phyloP scores from a whole-genome alignment of 768 basidiomycete genomes.

The Lepiota subincarnata region DNA sequence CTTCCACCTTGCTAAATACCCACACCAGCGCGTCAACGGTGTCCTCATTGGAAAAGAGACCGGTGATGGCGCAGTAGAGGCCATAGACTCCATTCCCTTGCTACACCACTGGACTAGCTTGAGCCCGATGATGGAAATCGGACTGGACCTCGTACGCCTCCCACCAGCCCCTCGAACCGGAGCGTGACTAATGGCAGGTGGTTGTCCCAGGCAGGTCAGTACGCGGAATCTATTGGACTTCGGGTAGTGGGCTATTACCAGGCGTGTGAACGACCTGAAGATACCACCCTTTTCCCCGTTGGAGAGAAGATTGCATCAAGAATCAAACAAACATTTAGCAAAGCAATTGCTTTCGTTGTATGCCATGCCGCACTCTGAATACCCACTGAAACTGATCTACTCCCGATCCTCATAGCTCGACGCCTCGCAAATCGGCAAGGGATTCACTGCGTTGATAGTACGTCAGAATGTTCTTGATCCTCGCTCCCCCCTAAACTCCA shows the following conservation, averaged over 20 bases:
- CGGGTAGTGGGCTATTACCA: constrained; percentile 73
- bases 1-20: constrained; percentile 78
- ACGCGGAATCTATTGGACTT: constrained; percentile 51
- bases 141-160: constrained; percentile 63
- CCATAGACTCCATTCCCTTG: constrained; percentile 69
- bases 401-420: constrained; percentile 44
- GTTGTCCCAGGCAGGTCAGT: constrained; percentile 46
- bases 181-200: constrained; percentile 2
- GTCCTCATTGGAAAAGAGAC: constrained; percentile 60
- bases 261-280: constrained; percentile 61
- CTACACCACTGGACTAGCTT: constrained; percentile 84
- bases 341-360: constrained; percentile 71
- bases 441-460: constrained; percentile 55
- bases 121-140: constrained; percentile 84
- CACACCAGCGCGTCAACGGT: constrained; percentile 71
- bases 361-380: constrained; percentile 11
- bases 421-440: constrained; percentile 50
- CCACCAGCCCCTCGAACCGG: not conserved
- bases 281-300: constrained; percentile 56
- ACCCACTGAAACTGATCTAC: constrained; percentile 8
- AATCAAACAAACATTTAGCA: constrained; percentile 48
- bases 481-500: not conserved
- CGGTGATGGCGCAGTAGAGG: constrained; percentile 32
- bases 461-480: constrained; percentile 20
- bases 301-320: constrained; percentile 60